These are phyloP conservation scores for Fusarium tuaranense DNA, from an alignment of 2,329 filamentous ascomycete species.

Conservation along the genomic window DNA sequence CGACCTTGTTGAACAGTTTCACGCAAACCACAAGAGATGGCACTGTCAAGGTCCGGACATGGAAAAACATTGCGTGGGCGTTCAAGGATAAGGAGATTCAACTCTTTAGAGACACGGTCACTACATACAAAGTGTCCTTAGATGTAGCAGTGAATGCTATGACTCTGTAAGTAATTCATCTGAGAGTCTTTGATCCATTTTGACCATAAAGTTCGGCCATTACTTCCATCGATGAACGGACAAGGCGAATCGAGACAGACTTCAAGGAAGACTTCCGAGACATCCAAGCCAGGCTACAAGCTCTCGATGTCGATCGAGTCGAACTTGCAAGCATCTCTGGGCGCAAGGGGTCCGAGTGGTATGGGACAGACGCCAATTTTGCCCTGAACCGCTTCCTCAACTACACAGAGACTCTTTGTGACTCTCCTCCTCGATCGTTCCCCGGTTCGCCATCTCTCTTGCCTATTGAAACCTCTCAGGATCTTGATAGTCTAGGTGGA, in stretches of 20 bases:
- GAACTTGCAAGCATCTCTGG: not conserved
- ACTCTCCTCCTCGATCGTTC: not conserved
- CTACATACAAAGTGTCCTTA: not conserved
- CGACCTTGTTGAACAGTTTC: not conserved
- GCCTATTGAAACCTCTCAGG: not conserved
- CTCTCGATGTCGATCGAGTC: not conserved
- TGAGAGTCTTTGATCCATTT: no score
- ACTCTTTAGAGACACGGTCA: not conserved
- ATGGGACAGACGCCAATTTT: not conserved
- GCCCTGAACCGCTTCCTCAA: not conserved
- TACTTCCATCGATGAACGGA: not conserved
- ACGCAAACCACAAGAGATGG: not conserved
- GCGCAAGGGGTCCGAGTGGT: not conserved
- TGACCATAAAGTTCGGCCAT: not conserved
- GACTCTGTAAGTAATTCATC: not conserved
- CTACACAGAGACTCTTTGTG: not conserved
- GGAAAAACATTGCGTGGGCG: not conserved
- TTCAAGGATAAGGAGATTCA: not conserved
- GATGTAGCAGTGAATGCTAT: not conserved
- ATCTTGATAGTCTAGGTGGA: not conserved
- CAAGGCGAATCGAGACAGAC: not conserved
- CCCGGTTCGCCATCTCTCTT: not conserved
- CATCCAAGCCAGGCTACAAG: not conserved
- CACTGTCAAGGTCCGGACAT: not conserved
- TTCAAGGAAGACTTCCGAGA: not conserved